Conservation (phyloP, 768 basidiomycete genomes). For the Hygrophoropsis aurantiaca region DNA sequence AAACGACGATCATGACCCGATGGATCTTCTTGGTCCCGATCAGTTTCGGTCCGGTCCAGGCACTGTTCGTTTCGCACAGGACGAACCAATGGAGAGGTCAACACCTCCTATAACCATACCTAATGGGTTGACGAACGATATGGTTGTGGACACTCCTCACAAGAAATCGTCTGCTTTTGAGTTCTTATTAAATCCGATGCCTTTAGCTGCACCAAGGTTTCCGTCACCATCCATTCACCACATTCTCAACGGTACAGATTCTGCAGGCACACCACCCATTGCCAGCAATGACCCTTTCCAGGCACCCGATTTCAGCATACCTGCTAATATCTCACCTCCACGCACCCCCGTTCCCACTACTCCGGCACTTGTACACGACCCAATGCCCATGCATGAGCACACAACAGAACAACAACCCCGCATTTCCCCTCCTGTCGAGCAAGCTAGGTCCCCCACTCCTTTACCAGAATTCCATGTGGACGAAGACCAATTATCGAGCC, state of each 20-base stretch:
- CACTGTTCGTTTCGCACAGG: slow-evolving; percentile 53
- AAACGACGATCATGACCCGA: slow-evolving; percentile 49
- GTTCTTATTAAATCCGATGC: slow-evolving; percentile 52
- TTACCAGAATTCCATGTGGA: slow-evolving; percentile 78
- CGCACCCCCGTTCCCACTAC: slow-evolving; percentile 14
- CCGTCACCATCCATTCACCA: slow-evolving; percentile 20
- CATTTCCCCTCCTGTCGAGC: slow-evolving; percentile 29
- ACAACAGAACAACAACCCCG: slow-evolving; percentile 12
- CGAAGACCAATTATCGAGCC: slow-evolving; percentile 42
- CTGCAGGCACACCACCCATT: slow-evolving; percentile 1
- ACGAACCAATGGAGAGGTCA: slow-evolving; percentile 18
- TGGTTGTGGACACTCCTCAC: slow-evolving; percentile 37
- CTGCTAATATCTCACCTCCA: neutral
- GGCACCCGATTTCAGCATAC: slow-evolving; percentile 4
- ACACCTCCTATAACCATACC: slow-evolving; percentile 6
- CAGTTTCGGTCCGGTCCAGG: slow-evolving; percentile 34
- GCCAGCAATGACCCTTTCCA: slow-evolving; percentile 4
- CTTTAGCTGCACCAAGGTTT: slow-evolving; percentile 29
- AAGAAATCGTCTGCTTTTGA: slow-evolving; percentile 46
- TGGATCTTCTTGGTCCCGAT: slow-evolving; percentile 37
- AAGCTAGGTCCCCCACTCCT: slow-evolving; percentile 66
- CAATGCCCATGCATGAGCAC: slow-evolving; percentile 16
- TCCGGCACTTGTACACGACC: slow-evolving; percentile 21
- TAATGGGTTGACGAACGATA: slow-evolving; percentile 17
- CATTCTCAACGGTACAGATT: slow-evolving; percentile 20